A percentile compares a stretch with the other conserved stretches of the same genome.
phyloP scores from a whole-genome alignment of 805 yeast species.

The Monosporozyma servazzii region DNA sequence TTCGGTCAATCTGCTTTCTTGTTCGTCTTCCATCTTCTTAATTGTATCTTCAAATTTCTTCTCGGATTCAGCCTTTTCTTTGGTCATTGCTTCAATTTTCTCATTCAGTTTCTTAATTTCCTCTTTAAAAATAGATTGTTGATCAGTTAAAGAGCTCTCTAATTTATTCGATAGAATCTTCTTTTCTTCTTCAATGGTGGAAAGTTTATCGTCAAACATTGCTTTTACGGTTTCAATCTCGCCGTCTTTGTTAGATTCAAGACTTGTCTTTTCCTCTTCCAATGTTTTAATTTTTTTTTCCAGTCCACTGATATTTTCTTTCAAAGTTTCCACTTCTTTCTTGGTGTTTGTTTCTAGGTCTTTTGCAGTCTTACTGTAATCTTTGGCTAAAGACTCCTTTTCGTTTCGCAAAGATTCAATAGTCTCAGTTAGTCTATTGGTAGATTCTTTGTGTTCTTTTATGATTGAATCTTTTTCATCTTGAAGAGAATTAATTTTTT shows the following conservation, averaged over 20 bases:
- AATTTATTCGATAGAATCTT: not conserved
- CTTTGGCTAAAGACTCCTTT: not conserved
- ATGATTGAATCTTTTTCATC: not conserved
- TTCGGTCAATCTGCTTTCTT: not conserved
- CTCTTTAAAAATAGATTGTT: not conserved
- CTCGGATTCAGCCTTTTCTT: not conserved
- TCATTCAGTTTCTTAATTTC: constrained; percentile 1
- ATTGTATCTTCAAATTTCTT: not conserved
- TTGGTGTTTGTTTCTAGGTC: not conserved
- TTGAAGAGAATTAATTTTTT: not conserved
- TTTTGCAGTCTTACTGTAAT: not conserved
- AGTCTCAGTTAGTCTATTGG: not conserved
- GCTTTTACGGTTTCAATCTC: not conserved
- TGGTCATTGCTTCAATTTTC: not conserved
- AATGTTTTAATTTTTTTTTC: not conserved
- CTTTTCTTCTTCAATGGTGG: not conserved
- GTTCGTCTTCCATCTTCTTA: not conserved
- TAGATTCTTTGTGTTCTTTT: not conserved
- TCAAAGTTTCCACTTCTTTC: not conserved
- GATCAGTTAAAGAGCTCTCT: not conserved
- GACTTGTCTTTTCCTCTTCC: not conserved
- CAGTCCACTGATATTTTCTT: not conserved
- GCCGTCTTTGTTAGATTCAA: not conserved
- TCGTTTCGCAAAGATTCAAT: not conserved
- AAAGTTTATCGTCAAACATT: not conserved